Evolutionary conservation across 2,329 filamentous ascomycete genomes (phyloP).

Genomic region (Fusarium floridanum): DNA sequence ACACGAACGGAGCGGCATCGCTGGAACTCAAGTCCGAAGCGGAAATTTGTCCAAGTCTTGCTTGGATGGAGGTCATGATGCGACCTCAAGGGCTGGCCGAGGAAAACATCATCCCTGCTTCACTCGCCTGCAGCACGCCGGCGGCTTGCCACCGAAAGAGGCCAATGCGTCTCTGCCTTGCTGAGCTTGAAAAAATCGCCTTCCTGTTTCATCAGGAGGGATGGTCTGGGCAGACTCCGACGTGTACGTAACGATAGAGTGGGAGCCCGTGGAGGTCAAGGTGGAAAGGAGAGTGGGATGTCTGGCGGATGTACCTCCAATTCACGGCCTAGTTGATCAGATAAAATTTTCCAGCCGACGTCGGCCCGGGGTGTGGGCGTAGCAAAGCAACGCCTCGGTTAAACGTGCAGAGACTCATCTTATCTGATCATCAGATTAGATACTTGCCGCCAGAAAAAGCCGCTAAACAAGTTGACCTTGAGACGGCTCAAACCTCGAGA

Average conservation of each 20-base stretch:
- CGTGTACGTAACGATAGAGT: slow-evolving; percentile 29
- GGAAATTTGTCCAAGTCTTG: neutral
- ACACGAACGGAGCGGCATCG: neutral
- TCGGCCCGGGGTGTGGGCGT: slow-evolving; percentile 37
- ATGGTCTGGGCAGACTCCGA: slow-evolving; percentile 23
- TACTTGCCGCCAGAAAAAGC: slow-evolving; percentile 38
- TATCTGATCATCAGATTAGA: slow-evolving; percentile 63
- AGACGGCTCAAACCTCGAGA: neutral
- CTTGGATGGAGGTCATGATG: neutral
- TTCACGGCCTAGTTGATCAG: slow-evolving; percentile 36
- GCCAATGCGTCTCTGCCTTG: neutral
- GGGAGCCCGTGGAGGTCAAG: neutral
- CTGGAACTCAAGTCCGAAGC: neutral
- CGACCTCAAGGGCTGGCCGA: neutral
- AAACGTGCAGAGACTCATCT: slow-evolving; percentile 48
- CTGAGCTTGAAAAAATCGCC: neutral
- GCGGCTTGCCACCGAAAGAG: slow-evolving; percentile 3
- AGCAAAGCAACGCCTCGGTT: slow-evolving; percentile 6
- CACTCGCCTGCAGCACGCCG: slow-evolving; percentile 5
- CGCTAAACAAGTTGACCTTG: slow-evolving; percentile 22
- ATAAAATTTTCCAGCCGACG: slow-evolving; percentile 46
- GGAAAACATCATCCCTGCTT: neutral
- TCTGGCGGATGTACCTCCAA: neutral
- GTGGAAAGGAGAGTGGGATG: neutral
- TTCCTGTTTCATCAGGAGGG: neutral